phyloP scores from a whole-genome alignment of 805 yeast species.

The Teunomyces aglyptinius region DNA sequence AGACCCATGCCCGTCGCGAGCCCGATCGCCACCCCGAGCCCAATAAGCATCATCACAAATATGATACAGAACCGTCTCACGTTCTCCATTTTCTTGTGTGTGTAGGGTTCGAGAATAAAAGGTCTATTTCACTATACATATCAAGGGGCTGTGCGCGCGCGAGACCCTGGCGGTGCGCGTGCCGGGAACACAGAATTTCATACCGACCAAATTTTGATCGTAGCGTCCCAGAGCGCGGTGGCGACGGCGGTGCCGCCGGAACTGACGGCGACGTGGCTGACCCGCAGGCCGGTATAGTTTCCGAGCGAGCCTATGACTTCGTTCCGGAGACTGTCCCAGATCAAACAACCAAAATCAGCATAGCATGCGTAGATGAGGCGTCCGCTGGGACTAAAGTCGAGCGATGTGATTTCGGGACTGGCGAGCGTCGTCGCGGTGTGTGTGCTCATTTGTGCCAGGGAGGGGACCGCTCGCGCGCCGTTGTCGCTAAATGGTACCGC shows the following conservation, averaged over 20 bases:
- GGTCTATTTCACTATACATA: too few relatives aligned
- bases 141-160: too few relatives aligned
- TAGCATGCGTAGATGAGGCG: conserved; percentile 72
- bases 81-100: too few relatives aligned
- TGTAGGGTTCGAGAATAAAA: too few relatives aligned
- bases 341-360: conserved; percentile 68
- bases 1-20: background rate
- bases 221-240: conserved; percentile 79
- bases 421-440: conserved; percentile 34
- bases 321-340: conserved; percentile 74
- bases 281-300: conserved; percentile 56
- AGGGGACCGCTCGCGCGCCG: background rate
- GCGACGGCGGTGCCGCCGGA: conserved; percentile 75
- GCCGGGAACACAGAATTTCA: too few relatives aligned
- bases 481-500: conserved; percentile 8
- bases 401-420: conserved; percentile 65
- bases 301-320: conserved; percentile 64
- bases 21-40: background rate
- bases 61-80: background rate
- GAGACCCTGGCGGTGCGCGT: too few relatives aligned
- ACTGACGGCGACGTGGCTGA: conserved; percentile 62
- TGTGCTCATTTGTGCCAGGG: background rate
- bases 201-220: conserved; percentile 63
- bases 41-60: background rate
- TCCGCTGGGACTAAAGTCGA: conserved; percentile 74